These are phyloP conservation scores for Sclerotinia minor DNA, from an alignment of 2,329 filamentous ascomycete genomes.

Conservation along the genomic window DNA sequence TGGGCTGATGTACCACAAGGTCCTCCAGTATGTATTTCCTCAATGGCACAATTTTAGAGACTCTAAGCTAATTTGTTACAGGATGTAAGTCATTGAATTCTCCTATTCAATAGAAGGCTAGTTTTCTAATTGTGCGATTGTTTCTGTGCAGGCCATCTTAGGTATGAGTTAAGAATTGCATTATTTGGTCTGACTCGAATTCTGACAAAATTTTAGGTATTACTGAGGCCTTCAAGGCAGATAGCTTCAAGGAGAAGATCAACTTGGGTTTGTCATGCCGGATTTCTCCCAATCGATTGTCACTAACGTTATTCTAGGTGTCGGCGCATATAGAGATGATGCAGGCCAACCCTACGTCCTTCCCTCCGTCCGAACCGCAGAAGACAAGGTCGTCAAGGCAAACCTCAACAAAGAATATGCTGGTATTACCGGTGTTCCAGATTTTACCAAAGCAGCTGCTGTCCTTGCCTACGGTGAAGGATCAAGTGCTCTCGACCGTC, in stretches of 20 bases:
- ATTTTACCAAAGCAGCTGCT: conserved; percentile 91
- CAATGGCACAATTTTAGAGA: conserved; percentile 15
- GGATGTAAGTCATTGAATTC: conserved; percentile 42
- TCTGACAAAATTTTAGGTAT: conserved; percentile 59
- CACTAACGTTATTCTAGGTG: conserved; percentile 56
- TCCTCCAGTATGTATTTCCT: conserved; percentile 71
- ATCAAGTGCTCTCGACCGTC: conserved; percentile 72
- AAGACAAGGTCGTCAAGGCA: conserved; percentile 77
- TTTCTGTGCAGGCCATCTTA: conserved; percentile 65
- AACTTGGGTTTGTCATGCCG: conserved; percentile 73
- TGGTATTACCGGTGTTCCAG: conserved; percentile 91
- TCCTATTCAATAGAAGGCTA: conserved; percentile 38
- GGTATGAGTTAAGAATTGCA: conserved; percentile 52
- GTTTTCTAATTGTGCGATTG: conserved; percentile 36
- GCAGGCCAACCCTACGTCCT: conserved; percentile 97
- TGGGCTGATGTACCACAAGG: conserved; percentile 93
- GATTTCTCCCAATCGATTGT: conserved; percentile 19
- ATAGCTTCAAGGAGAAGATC: conserved; percentile 92
- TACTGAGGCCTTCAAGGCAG: conserved; percentile 98
- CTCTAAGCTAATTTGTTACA: conserved; percentile 29
- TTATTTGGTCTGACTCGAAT: conserved; percentile 27
- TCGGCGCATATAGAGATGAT: conserved; percentile 98
- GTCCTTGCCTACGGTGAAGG: conserved; percentile 85
- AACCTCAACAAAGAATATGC: conserved; percentile 96
- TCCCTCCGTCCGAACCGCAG: conserved; percentile 85